Evolutionary conservation across 495 filamentous ascomycete genomes (phyloP), one percentile per base, ranked within the genome.

Genomic region (Astrothelium subdiscretum): DNA sequence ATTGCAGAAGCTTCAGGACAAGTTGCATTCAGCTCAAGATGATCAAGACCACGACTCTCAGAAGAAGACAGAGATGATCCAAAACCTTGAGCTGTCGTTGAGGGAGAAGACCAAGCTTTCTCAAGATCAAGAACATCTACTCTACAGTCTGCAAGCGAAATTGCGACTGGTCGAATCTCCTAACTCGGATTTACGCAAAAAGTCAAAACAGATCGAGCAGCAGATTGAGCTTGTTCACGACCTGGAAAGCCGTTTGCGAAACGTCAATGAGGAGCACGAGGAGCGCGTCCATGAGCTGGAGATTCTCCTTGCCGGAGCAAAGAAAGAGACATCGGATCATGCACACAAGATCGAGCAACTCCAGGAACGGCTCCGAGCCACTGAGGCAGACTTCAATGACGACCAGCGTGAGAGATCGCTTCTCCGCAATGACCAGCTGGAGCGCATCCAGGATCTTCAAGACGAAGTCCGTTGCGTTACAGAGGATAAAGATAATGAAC

Each of bases 81-180:
- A 65, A 22, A 65, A 65, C 26, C 62, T 69, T 22, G 62, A 69
- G 31, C 32, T 35, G n/a, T 13, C 64, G 24, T 24, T 67, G 26
- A 60, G 57, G 57, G 51, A 66, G 60, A 59, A 63, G 26, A 64
- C 65, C 20, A 35, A 29, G 20, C 40, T 31, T 18, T 59, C 38
- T 13, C 62, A 65, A 31, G 67, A 69, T 27, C 65, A 67, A 54
- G 63, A 54, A 29, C 48, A 54, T 11, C 24, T 54, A 20, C 48
- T 66, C 27, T 65, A 58, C 6, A 65, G 62, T 5, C 51, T 65
- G 12, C 63, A 63, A 27, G 59, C 62, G 6, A 62, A 65, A 4
- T 59, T 69, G n/a, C 62, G 65, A 15, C 65, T 65, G 11, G 65
- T 69, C 58, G 67, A 69, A 57, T 67, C 67, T 15, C 67, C 67